A percentile compares a stretch with the other conserved stretches of the same genome.
Evolutionary conservation across 2,329 filamentous ascomycete genomes (phyloP).

Genomic region (Mariannaea sp.): DNA sequence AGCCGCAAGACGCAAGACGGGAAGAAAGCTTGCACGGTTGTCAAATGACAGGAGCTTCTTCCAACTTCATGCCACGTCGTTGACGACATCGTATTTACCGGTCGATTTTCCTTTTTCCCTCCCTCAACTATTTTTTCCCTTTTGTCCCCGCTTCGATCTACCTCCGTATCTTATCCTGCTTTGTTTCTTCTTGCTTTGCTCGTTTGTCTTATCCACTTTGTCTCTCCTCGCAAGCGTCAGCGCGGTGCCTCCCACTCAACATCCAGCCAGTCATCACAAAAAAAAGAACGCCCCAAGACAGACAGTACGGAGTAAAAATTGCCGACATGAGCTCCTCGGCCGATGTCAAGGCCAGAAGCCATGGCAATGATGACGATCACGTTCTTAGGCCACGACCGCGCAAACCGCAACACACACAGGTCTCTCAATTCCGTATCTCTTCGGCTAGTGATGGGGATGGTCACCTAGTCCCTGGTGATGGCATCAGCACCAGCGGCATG

Average conservation of each 20-base stretch:
- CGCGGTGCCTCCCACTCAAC: not conserved
- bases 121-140: not conserved
- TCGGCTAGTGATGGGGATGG: constrained; percentile 44
- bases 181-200: not conserved
- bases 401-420: constrained; percentile 55
- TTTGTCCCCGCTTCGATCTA: too few species aligned
- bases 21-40: not conserved
- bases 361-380: constrained; percentile 43
- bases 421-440: constrained; percentile 48
- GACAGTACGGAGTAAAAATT: not conserved
- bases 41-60: not conserved
- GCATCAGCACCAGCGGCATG: constrained; percentile 45
- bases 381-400: constrained; percentile 56
- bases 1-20: too few species aligned
- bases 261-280: not conserved
- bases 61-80: constrained; percentile 1
- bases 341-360: constrained; percentile 37
- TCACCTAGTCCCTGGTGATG: constrained; percentile 42
- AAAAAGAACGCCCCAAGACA: not conserved
- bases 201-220: not conserved
- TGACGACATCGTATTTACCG: constrained; percentile 1
- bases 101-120: not conserved
- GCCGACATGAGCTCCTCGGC: constrained; percentile 38
- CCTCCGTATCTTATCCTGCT: not conserved
- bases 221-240: not conserved